Percentiles rank a stretch among this genome's conserved stretches.
phyloP scores from a whole-genome alignment of 192 early-diverging fungal genomes.

The Jimgerdemannia flammicorona region DNA sequence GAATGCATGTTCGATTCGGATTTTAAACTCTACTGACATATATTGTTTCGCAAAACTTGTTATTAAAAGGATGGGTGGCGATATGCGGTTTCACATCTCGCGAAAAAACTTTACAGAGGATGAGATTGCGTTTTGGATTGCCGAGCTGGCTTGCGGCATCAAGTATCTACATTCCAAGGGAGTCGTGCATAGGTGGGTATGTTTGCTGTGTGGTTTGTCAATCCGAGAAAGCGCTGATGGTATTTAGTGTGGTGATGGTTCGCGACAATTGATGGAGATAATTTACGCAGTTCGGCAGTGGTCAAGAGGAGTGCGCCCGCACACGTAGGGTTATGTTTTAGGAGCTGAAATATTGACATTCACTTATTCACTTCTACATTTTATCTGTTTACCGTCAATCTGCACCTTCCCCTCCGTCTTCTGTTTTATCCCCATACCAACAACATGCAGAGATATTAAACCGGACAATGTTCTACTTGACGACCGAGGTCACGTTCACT shows the following conservation, averaged over 20 bases:
- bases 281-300: no score
- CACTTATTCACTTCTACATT: neutral
- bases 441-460: slow-evolving; percentile 71
- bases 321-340: no score
- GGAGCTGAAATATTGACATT: neutral
- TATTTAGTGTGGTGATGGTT: no score
- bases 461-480: slow-evolving; percentile 87
- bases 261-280: no score
- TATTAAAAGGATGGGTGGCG: slow-evolving; percentile 67
- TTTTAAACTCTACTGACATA: neutral
- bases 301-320: no score
- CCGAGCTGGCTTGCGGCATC: slow-evolving; percentile 80
- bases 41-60: neutral
- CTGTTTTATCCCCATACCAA: no score
- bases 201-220: neutral
- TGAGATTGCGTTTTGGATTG: slow-evolving; percentile 81
- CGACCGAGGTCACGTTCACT: slow-evolving; percentile 77
- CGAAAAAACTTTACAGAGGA: slow-evolving; percentile 69
- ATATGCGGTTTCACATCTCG: slow-evolving; percentile 78
- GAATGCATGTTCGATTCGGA: no score
- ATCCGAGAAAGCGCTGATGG: no score
- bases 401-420: neutral
- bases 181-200: slow-evolving; percentile 73
- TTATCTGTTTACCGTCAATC: neutral
- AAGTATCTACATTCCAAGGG: slow-evolving; percentile 76